These are phyloP conservation scores for Penicilliopsis zonata DNA, from an alignment of 495 filamentous ascomycete species.

Conservation along the genomic window DNA sequence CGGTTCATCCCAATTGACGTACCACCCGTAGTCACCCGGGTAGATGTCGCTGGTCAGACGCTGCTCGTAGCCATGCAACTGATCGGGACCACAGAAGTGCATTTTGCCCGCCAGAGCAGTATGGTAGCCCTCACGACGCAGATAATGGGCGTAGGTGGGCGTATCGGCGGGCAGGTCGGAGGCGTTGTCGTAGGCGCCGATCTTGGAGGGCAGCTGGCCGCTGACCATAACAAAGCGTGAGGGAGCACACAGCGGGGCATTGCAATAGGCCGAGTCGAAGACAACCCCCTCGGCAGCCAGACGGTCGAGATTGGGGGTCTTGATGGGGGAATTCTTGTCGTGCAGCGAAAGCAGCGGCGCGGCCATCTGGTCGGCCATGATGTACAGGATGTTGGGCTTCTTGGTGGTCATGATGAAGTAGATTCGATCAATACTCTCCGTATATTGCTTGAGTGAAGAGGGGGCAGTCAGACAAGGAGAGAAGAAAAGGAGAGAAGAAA, in stretches of 20 bases:
- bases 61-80: conserved; percentile 82
- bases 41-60: conserved; percentile 87
- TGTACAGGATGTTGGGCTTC: conserved; percentile 68
- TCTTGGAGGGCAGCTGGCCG: conserved; percentile 74
- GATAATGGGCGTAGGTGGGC: conserved; percentile 81
- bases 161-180: conserved; percentile 59
- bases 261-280: conserved; percentile 85
- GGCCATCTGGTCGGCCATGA: conserved; percentile 90
- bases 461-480: neutral
- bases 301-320: conserved; percentile 76
- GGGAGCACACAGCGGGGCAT: conserved; percentile 77
- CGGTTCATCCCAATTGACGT: conserved; percentile 80
- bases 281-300: conserved; percentile 65
- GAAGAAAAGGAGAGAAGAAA: neutral
- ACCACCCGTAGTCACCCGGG: conserved; percentile 82
- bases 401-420: conserved; percentile 25
- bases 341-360: conserved; percentile 76
- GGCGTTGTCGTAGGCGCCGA: conserved; percentile 81
- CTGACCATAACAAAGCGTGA: conserved; percentile 84
- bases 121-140: conserved; percentile 74
- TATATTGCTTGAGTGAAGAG: neutral
- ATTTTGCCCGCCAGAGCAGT: conserved; percentile 88
- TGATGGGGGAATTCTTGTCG: conserved; percentile 67
- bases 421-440: neutral
- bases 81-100: conserved; percentile 83